Conservation (phyloP, 2,329 filamentous ascomycete species). For the Gnomoniopsis sp. region DNA sequence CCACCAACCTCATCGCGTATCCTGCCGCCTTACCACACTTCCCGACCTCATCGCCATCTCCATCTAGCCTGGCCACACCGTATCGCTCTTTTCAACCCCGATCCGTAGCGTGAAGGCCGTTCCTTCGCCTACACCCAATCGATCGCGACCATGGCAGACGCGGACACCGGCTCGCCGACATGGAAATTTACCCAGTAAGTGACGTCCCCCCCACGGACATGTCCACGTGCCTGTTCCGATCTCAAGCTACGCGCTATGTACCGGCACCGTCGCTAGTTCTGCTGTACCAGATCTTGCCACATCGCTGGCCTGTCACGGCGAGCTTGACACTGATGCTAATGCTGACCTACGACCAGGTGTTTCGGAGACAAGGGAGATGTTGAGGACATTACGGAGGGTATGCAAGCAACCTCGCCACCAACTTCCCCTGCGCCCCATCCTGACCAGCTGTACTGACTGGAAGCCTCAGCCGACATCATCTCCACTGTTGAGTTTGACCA, state of each 20-base stretch:
- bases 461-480: slow-evolving; percentile 73
- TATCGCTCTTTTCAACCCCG: slow-evolving; percentile 5
- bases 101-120: slow-evolving; percentile 24
- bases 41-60: slow-evolving; percentile 7
- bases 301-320: not conserved
- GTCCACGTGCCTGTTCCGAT: not conserved
- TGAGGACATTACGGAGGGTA: slow-evolving; percentile 87
- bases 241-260: not conserved
- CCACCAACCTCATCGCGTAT: slow-evolving; percentile 8
- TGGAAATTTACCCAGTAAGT: slow-evolving; percentile 99
- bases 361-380: slow-evolving; percentile 99
- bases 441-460: slow-evolving; percentile 22
- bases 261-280: not conserved
- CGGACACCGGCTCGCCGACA: slow-evolving; percentile 88
- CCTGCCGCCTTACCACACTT: not conserved
- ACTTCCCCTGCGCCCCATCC: not conserved
- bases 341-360: slow-evolving; percentile 68
- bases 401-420: not conserved
- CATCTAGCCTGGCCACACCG: slow-evolving; percentile 2
- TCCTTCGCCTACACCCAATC: slow-evolving; percentile 24
- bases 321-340: slow-evolving; percentile 20
- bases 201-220: not conserved
- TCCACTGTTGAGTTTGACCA: slow-evolving; percentile 90
- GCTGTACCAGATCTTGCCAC: not conserved
- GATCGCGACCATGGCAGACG: slow-evolving; percentile 83